Conservation (phyloP, 306 rosid species). For the Glycine latifolia region DNA sequence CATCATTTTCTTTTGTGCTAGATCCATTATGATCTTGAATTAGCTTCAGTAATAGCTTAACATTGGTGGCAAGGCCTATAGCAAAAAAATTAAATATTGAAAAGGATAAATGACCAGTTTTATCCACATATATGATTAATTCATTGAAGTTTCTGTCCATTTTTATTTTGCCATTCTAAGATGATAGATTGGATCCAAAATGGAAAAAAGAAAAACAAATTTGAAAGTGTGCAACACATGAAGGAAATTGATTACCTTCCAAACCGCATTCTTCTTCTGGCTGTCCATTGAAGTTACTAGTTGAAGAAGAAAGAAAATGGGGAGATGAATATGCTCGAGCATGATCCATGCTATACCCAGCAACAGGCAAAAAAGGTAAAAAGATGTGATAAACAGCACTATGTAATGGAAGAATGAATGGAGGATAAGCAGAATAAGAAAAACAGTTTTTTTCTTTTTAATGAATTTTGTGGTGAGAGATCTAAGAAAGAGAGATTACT, state of each 20-base stretch:
- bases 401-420: slow-evolving; percentile 13
- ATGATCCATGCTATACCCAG: slow-evolving; percentile 53
- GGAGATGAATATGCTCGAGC: slow-evolving; percentile 69
- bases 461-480: slow-evolving; percentile 38
- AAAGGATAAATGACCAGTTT: background rate
- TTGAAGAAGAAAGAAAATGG: slow-evolving; percentile 51
- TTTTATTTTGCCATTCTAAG: background rate
- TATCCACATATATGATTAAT: background rate
- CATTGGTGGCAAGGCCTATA: slow-evolving; percentile 73
- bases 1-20: slow-evolving; percentile 61
- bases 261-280: slow-evolving; percentile 57
- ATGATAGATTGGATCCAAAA: slow-evolving; percentile 14
- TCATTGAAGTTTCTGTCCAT: background rate
- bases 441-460: no score
- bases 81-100: background rate
- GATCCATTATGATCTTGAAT: slow-evolving; percentile 81
- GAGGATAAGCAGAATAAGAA: slow-evolving; percentile 15
- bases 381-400: slow-evolving; percentile 19
- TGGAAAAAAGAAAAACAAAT: background rate
- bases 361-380: slow-evolving; percentile 33
- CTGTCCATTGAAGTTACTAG: slow-evolving; percentile 34
- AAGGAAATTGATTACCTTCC: slow-evolving; percentile 67
- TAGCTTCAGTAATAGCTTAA: slow-evolving; percentile 72
- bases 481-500: slow-evolving; percentile 66
- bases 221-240: background rate